phyloP scores from a whole-genome alignment of 2,329 filamentous ascomycete species.

The Cryphonectria parasitica region DNA sequence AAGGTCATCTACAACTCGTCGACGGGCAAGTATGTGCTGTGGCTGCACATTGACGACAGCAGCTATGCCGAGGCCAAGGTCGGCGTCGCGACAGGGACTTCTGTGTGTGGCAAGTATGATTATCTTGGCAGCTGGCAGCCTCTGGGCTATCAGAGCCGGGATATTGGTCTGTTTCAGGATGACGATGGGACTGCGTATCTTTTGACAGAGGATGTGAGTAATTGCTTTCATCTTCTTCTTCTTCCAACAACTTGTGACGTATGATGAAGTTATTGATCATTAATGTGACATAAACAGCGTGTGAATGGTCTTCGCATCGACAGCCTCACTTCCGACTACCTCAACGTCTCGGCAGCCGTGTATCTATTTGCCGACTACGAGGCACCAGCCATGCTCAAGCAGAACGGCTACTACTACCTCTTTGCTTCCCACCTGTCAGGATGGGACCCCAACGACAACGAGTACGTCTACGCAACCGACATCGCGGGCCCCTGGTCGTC shows the following conservation, averaged over 20 bases:
- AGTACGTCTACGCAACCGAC: constrained; percentile 37
- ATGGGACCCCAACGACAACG: constrained; percentile 66
- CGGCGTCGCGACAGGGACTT: constrained; percentile 62
- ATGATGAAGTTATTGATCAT: background rate
- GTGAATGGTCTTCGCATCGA: constrained; percentile 59
- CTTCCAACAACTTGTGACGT: background rate
- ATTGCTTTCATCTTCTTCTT: background rate
- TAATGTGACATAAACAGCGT: constrained; percentile 42
- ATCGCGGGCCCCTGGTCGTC: constrained; percentile 55
- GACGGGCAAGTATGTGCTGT: constrained; percentile 67
- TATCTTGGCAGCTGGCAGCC: constrained; percentile 41
- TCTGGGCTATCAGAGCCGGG: constrained; percentile 40
- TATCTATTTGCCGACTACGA: constrained; percentile 61
- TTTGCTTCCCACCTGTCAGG: constrained; percentile 62
- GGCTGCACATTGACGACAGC: constrained; percentile 67
- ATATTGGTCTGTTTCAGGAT: constrained; percentile 65
- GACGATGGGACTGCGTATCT: constrained; percentile 65
- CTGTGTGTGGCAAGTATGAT: constrained; percentile 63
- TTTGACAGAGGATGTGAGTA: constrained; percentile 62
- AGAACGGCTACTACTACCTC: constrained; percentile 65
- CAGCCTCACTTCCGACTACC: constrained; percentile 59
- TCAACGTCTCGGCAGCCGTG: constrained; percentile 51
- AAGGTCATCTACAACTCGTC: constrained; percentile 70
- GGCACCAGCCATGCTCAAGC: constrained; percentile 65
- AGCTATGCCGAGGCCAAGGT: constrained; percentile 66